Evolutionary conservation across 495 filamentous ascomycete genomes (phyloP).

Genomic region (Penicillium pulvis): DNA sequence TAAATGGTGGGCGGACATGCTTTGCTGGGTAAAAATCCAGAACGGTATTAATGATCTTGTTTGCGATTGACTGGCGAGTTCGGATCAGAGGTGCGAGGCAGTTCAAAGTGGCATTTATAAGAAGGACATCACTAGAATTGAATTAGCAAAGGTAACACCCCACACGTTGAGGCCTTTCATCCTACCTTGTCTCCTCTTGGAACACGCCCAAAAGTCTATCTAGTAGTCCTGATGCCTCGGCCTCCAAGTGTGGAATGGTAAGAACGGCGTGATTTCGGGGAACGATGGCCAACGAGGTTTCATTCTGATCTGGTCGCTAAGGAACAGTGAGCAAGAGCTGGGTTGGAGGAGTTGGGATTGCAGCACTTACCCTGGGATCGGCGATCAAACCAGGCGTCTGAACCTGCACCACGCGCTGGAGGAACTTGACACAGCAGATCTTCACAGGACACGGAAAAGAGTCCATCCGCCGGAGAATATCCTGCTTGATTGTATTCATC

Average conservation of each 20-base stretch:
- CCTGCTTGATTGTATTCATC: constrained; percentile 86
- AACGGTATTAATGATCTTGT: constrained; percentile 79
- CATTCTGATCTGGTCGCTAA: constrained; percentile 79
- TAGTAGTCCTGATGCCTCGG: constrained; percentile 84
- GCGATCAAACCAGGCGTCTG: constrained; percentile 82
- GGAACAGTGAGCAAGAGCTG: constrained; percentile 24
- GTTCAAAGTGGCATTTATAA: constrained; percentile 91
- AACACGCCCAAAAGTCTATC: constrained; percentile 87
- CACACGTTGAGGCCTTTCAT: not conserved
- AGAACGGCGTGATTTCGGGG: constrained; percentile 79
- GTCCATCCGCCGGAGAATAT: constrained; percentile 88
- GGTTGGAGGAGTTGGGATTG: constrained; percentile 2
- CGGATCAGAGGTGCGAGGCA: constrained; percentile 78
- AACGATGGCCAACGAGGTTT: constrained; percentile 83
- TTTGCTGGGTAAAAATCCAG: constrained; percentile 91
- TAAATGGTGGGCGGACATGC: constrained; percentile 73
- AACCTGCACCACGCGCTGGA: constrained; percentile 86
- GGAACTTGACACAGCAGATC: constrained; percentile 96
- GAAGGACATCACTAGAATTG: constrained; percentile 71
- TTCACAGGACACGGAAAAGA: constrained; percentile 71
- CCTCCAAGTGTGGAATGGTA: constrained; percentile 77
- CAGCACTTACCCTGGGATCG: constrained; percentile 75
- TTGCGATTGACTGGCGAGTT: constrained; percentile 74
- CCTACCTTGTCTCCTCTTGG: constrained; percentile 79
- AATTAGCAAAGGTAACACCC: not conserved